These are phyloP conservation scores for Candida takata DNA, from an alignment of 805 yeast genomes.

Conservation along the genomic window DNA sequence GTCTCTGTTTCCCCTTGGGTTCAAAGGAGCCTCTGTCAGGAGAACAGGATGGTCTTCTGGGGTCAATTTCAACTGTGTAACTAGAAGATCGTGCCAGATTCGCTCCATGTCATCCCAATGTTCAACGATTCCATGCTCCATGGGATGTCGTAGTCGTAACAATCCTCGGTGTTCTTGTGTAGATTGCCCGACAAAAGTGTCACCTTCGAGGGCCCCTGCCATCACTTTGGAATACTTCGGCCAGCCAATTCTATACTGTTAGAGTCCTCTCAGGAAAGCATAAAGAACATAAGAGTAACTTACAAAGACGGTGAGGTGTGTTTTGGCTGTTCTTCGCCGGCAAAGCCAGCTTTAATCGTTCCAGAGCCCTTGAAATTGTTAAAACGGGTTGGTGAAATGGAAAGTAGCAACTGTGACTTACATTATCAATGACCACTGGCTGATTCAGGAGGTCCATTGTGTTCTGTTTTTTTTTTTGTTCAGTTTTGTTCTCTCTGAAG, in stretches of 20 bases:
- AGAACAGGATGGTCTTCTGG: conserved; percentile 81
- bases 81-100: conserved; percentile 66
- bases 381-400: too few relatives aligned
- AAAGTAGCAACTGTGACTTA: conserved; percentile 9
- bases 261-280: too few relatives aligned
- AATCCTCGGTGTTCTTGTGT: conserved; percentile 79
- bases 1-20: conserved; percentile 79
- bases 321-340: conserved; percentile 83
- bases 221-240: conserved; percentile 80
- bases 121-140: conserved; percentile 68
- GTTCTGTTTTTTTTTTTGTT: conserved; percentile 4
- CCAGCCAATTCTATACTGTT: conserved; percentile 46
- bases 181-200: conserved; percentile 62
- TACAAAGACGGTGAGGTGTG: conserved; percentile 50
- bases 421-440: conserved; percentile 71
- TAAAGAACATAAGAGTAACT: conserved; percentile 11
- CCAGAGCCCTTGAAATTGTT: conserved; percentile 65
- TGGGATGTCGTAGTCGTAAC: conserved; percentile 62
- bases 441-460: conserved; percentile 43
- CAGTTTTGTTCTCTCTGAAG: too few relatives aligned
- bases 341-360: conserved; percentile 79
- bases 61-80: conserved; percentile 44
- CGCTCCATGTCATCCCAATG: conserved; percentile 86
- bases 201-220: conserved; percentile 65
- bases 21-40: conserved; percentile 84